Base-by-base conservation (phyloP, 768 basidiomycete genomes). In the Kwoniella newhampshirensis region DNA sequence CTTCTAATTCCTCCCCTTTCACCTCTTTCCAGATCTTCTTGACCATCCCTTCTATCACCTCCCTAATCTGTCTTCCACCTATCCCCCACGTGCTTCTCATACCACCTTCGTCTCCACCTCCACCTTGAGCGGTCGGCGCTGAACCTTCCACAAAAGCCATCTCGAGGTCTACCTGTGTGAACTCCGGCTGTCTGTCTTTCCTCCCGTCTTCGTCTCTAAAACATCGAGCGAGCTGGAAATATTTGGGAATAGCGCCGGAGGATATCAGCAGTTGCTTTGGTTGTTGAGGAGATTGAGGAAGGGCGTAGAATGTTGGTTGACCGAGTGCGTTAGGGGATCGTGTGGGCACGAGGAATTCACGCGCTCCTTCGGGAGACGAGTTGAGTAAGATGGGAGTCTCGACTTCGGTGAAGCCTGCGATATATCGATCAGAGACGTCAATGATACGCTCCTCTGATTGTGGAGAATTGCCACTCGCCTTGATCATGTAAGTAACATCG, bases 201-300 rank as follows among this genome's bases (percentile, higher is more conserved):
- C 93, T 82, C 3, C 92, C 91, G 70, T 90, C 91, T 77, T 97
- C 93, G 75, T 97, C 93, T 42, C 93, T 84, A 81, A 97, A 97
- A 78, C 93, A 97, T 63, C 85, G 85, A 13, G 93, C 93, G 51
- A 97, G 81, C 75, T 97, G 93, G 77, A 85, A 97, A 77, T 97
- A 97, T 63, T 82, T 85, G 70, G 91, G 87, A n/a, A 93, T 81
- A 2, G 82, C 85, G 17, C 92, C 93, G 8, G 92, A 94, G 60
- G 87, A 86, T 21, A 96, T 88, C 54, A 97, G 81, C 4, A 96
- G 81, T 72, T 96, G 93, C 75, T 96, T 97, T 2, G 91, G 91
- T 76, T 94, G 92, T 74, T 97, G 93, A 2, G 93, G 93, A 0
- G 92, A 96, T 77, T 96, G 93, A 11, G 89, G 85, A 46, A 96